phyloP scores from a whole-genome alignment of 2,329 filamentous ascomycete genomes.

The Penicillium capsulatum region DNA sequence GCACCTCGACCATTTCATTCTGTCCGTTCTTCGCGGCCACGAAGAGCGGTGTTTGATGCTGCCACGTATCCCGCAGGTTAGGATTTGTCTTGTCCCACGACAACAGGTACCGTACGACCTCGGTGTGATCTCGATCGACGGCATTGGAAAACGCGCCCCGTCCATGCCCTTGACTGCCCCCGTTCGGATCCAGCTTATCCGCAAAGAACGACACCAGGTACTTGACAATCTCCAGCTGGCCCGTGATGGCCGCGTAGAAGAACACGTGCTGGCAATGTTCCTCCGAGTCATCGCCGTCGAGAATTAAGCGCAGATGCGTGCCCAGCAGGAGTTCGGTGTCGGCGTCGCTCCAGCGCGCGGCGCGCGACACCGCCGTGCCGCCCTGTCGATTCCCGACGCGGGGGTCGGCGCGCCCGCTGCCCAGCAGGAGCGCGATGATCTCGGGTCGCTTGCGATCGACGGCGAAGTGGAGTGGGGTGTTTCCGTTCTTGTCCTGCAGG shows the following conservation, averaged over 20 bases:
- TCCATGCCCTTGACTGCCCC: slow-evolving; percentile 12
- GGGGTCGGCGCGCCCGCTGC: slow-evolving; percentile 12
- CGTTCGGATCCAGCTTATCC: slow-evolving; percentile 17
- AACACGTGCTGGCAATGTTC: slow-evolving; percentile 22
- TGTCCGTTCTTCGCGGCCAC: slow-evolving; percentile 12
- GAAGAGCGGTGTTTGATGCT: slow-evolving; percentile 18
- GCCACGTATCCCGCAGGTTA: slow-evolving; percentile 20
- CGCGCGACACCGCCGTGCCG: slow-evolving; percentile 14
- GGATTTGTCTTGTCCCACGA: slow-evolving; percentile 18
- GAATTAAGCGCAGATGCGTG: slow-evolving; percentile 15
- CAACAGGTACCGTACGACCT: slow-evolving; percentile 14
- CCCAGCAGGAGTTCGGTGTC: slow-evolving; percentile 16
- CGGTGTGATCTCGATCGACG: slow-evolving; percentile 12
- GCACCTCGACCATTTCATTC: slow-evolving; percentile 11
- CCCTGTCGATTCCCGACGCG: slow-evolving; percentile 16
- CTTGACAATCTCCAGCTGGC: slow-evolving; percentile 16
- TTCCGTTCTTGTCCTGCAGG: slow-evolving; percentile 17
- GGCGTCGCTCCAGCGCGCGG: slow-evolving; percentile 4
- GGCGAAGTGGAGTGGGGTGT: slow-evolving; percentile 18
- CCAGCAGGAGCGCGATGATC: slow-evolving; percentile 11
- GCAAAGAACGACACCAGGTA: slow-evolving; percentile 18
- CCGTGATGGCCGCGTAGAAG: slow-evolving; percentile 20
- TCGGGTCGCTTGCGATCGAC: slow-evolving; percentile 6
- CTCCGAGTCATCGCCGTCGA: slow-evolving; percentile 11
- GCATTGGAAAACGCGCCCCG: slow-evolving; percentile 20